These are phyloP conservation scores for Kodamaea sagamina DNA, from an alignment of 805 yeast genomes.

Conservation along the genomic window DNA sequence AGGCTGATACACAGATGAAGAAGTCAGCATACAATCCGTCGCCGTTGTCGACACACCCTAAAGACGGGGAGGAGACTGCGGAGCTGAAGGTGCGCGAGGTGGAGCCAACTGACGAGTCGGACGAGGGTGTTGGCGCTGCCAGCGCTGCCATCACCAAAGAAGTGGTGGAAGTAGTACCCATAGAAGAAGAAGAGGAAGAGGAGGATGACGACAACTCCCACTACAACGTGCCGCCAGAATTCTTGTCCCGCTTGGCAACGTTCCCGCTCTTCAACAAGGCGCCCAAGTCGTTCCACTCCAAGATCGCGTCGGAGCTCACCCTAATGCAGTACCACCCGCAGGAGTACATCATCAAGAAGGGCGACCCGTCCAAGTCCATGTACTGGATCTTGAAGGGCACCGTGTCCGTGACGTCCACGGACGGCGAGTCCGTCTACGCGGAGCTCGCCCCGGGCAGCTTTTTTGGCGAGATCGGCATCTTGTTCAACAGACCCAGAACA, in stretches of 20 bases:
- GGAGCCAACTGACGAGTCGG: background rate
- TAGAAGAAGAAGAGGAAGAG: no score
- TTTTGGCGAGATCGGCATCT: conserved; percentile 78
- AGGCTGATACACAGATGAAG: conserved; percentile 12
- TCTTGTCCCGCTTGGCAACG: conserved; percentile 54
- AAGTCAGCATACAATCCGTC: conserved; percentile 23
- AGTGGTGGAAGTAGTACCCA: no score
- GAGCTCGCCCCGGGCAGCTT: conserved; percentile 68
- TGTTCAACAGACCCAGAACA: conserved; percentile 74
- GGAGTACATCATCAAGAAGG: conserved; percentile 66
- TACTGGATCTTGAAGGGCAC: conserved; percentile 78
- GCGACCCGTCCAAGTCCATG: conserved; percentile 75
- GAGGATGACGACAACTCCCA: conserved; percentile 15
- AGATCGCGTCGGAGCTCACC: conserved; percentile 57
- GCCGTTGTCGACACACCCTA: conserved; percentile 22
- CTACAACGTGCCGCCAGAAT: conserved; percentile 49
- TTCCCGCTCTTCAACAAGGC: conserved; percentile 69
- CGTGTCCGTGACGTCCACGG: conserved; percentile 74
- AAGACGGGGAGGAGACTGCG: background rate
- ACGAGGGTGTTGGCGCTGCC: no score
- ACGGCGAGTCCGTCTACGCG: conserved; percentile 74
- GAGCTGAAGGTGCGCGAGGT: background rate
- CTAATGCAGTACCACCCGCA: conserved; percentile 67
- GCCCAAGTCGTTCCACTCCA: conserved; percentile 62
- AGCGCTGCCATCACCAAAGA: no score